Evolutionary conservation across 2,329 filamentous ascomycete species (phyloP).

Genomic region (Rugonectria rugulosa): DNA sequence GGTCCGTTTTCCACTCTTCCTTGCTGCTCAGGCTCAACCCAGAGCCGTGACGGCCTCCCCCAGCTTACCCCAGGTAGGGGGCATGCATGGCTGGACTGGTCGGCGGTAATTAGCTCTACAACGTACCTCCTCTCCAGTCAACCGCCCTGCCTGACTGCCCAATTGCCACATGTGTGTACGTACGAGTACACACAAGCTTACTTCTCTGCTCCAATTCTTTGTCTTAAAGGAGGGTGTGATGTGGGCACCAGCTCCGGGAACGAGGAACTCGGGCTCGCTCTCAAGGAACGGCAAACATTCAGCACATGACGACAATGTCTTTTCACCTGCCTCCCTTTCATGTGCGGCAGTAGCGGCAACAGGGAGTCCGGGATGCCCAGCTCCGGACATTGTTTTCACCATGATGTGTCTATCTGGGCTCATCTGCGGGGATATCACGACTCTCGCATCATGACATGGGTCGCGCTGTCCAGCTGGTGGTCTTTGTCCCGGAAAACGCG

Average conservation of each 20-base stretch:
- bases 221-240: slow-evolving; percentile 12
- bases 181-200: slow-evolving; percentile 15
- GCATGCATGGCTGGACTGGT: slow-evolving; percentile 12
- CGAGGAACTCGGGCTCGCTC: slow-evolving; percentile 20
- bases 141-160: slow-evolving; percentile 15
- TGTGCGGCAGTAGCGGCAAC: slow-evolving; percentile 10
- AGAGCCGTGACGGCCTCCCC: slow-evolving; percentile 18
- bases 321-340: slow-evolving; percentile 1
- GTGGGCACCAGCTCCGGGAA: slow-evolving; percentile 19
- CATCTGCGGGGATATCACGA: slow-evolving; percentile 22
- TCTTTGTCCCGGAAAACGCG: neutral
- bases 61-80: slow-evolving; percentile 13
- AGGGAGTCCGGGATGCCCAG: neutral
- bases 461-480: slow-evolving; percentile 1
- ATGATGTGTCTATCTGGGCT: slow-evolving; percentile 14
- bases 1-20: slow-evolving; percentile 20
- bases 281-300: slow-evolving; percentile 7
- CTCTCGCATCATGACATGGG: slow-evolving; percentile 3
- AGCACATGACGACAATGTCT: slow-evolving; percentile 13
- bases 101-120: slow-evolving; percentile 13
- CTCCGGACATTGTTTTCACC: slow-evolving; percentile 2
- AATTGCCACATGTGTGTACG: neutral
- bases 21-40: slow-evolving; percentile 25
- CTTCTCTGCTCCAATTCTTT: slow-evolving; percentile 12
- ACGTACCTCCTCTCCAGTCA: slow-evolving; percentile 7